phyloP scores from a whole-genome alignment of 495 filamentous ascomycete species.

The Aeminium ludgeri region DNA sequence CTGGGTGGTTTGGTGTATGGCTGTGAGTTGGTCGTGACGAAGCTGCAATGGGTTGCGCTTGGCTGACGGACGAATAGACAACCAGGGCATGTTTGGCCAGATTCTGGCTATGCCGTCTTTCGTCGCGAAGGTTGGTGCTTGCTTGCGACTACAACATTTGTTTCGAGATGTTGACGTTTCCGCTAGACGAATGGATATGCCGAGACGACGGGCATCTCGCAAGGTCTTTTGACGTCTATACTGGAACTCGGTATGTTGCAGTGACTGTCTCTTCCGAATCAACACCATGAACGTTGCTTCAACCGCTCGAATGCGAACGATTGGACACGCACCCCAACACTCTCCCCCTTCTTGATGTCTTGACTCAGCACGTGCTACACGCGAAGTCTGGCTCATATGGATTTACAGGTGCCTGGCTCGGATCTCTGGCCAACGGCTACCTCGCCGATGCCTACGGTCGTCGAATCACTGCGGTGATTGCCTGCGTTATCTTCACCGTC shows the following conservation, averaged over 20 bases:
- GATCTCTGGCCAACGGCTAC: constrained; percentile 57
- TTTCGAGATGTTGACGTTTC: no score
- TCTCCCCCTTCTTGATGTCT: no score
- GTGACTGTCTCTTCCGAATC: no score
- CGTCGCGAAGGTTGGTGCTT: not conserved
- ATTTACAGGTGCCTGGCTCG: constrained; percentile 69
- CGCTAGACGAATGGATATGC: no score
- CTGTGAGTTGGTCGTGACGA: not conserved
- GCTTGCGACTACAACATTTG: no score
- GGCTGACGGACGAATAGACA: no score
- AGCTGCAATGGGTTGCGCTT: no score
- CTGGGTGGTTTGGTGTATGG: constrained; percentile 7
- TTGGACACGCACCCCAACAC: no score
- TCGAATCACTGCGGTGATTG: constrained; percentile 54
- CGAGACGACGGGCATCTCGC: constrained; percentile 1
- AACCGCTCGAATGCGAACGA: no score
- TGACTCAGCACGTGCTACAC: no score
- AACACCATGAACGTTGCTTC: no score
- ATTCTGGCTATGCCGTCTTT: constrained; percentile 7
- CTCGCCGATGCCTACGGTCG: constrained; percentile 55
- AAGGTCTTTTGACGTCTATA: constrained; percentile 43
- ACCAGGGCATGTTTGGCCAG: constrained; percentile 9
- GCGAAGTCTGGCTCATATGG: no score
- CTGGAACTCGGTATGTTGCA: constrained; percentile 69
- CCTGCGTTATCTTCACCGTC: constrained; percentile 53